These are phyloP conservation scores for Nemania abortiva DNA, from an alignment of 2,329 filamentous ascomycete genomes.

Conservation along the genomic window DNA sequence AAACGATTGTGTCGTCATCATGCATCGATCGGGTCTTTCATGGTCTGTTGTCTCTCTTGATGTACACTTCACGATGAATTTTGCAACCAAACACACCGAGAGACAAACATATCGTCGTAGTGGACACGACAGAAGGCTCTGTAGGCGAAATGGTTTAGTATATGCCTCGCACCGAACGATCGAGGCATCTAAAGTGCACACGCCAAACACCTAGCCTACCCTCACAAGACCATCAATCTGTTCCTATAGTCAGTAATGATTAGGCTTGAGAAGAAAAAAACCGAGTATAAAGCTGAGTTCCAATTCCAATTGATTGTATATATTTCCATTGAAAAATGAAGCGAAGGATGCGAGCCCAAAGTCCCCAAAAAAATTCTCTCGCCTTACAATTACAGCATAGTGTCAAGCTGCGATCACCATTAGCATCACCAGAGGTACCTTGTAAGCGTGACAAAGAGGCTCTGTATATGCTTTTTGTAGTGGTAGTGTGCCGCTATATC, in stretches of 20 bases:
- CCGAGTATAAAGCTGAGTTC: too few relatives aligned
- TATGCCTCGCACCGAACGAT: not conserved
- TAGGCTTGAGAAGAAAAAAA: too few relatives aligned
- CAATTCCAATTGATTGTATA: too few relatives aligned
- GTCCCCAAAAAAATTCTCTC: not conserved
- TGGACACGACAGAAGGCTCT: not conserved
- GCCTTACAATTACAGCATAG: constrained; percentile 10
- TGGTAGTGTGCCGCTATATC: constrained; percentile 19
- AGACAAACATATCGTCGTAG: not conserved
- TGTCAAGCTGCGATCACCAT: constrained; percentile 29
- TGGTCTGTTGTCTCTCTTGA: not conserved
- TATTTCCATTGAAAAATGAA: too few relatives aligned
- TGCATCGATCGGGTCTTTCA: constrained; percentile 6
- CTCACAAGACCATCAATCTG: not conserved
- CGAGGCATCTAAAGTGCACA: not conserved
- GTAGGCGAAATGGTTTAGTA: not conserved
- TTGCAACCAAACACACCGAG: not conserved
- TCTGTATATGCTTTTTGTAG: not conserved
- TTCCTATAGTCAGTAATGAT: too few relatives aligned
- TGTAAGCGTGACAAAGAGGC: constrained; percentile 14
- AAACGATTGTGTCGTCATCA: constrained; percentile 29
- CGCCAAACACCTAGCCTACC: not conserved
- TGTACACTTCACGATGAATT: not conserved
- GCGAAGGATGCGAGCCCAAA: not conserved
- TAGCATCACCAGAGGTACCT: not conserved